Evolutionary conservation across 441 rosid species (phyloP).

Genomic region (Macaranga tanarius): DNA sequence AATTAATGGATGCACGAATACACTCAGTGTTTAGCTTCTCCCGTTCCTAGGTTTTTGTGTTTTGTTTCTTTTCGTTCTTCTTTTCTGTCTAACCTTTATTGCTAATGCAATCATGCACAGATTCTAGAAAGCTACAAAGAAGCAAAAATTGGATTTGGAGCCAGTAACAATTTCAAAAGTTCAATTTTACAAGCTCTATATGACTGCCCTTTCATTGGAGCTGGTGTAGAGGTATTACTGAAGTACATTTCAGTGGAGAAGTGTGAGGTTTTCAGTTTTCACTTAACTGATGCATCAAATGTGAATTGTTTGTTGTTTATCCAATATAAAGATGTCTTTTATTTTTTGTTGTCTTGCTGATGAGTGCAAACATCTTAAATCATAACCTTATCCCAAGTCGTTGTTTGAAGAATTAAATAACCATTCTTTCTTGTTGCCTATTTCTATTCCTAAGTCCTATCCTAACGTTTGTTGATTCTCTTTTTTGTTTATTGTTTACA

Average conservation of each 20-base stretch:
- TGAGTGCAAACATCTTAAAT: background rate
- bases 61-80: background rate
- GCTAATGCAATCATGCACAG: constrained; percentile 40
- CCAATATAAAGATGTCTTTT: background rate
- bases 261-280: background rate
- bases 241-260: constrained; percentile 6
- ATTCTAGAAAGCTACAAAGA: constrained; percentile 62
- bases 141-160: constrained; percentile 94
- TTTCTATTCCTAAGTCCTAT: background rate
- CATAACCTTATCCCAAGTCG: background rate
- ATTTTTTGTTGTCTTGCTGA: background rate
- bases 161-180: constrained; percentile 58
- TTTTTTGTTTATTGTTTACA: constrained; percentile 29
- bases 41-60: background rate
- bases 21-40: background rate
- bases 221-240: constrained; percentile 63
- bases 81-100: constrained; percentile 4
- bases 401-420: background rate
- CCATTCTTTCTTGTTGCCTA: background rate
- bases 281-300: constrained; percentile 4
- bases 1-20: constrained; percentile 11
- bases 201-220: constrained; percentile 85
- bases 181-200: constrained; percentile 66
- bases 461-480: background rate
- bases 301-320: background rate